phyloP scores from a whole-genome alignment of 225 moss, liverwort and hornwort species.

The Neckera pumila region DNA sequence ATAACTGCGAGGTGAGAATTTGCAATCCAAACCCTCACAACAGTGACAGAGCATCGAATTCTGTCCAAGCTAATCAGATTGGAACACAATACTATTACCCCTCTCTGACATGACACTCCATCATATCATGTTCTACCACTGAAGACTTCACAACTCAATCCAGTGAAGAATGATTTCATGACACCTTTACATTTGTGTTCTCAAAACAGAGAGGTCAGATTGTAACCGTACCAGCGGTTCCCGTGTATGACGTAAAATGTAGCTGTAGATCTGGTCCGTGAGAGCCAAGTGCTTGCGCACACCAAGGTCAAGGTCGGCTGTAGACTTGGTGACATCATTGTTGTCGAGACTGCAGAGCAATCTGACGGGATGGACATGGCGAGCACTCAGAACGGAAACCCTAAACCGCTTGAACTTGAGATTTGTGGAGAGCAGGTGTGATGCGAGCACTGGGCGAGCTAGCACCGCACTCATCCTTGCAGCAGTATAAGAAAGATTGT shows the following conservation, averaged over 20 bases:
- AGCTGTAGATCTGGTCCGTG: slow-evolving; percentile 42
- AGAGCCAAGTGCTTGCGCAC: slow-evolving; percentile 30
- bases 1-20: background rate
- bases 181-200: background rate
- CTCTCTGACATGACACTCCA: background rate
- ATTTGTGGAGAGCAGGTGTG: background rate
- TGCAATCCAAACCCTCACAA: background rate
- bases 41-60: background rate
- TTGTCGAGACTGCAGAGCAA: slow-evolving; percentile 16
- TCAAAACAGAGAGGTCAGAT: background rate
- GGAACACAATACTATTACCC: background rate
- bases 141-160: background rate
- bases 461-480: slow-evolving; percentile 4
- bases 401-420: background rate
- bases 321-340: background rate
- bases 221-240: slow-evolving; percentile 24
- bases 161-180: background rate
- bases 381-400: background rate
- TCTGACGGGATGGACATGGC: background rate
- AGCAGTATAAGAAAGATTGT: background rate
- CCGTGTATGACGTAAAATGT: slow-evolving; percentile 49
- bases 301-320: background rate
- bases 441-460: background rate
- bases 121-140: background rate
- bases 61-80: background rate